These are phyloP conservation scores for Nannochloropsis gaditana DNA, from an alignment of 108 stramenopile genomes.

Conservation along the genomic window DNA sequence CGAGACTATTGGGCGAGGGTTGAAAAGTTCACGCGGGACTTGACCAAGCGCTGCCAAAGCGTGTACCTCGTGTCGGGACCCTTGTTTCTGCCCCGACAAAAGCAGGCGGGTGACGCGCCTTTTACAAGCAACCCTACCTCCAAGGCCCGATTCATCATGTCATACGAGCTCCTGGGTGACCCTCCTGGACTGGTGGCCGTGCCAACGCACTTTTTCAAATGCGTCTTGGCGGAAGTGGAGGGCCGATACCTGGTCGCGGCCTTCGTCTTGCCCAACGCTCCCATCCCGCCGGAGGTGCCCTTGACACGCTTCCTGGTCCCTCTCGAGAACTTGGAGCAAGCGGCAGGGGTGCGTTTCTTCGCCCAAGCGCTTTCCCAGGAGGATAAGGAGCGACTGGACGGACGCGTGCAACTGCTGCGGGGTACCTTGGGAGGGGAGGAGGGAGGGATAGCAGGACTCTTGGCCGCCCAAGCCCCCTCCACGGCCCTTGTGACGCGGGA, in stretches of 20 bases:
- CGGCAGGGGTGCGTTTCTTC: conserved; percentile 37
- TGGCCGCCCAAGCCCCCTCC: background rate
- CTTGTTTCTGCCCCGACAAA: conserved; percentile 27
- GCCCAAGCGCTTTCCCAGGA: background rate
- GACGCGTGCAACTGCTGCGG: background rate
- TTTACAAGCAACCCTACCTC: background rate
- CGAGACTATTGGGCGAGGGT: conserved; percentile 37
- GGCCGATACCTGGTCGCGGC: conserved; percentile 29
- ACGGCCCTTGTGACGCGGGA: background rate
- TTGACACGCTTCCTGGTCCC: conserved; percentile 38
- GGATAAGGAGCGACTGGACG: background rate
- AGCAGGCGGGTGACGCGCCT: background rate
- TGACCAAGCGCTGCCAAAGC: conserved; percentile 25
- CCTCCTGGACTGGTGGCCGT: conserved; percentile 28
- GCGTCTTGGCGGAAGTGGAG: background rate
- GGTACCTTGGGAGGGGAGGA: background rate
- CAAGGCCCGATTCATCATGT: conserved; percentile 24
- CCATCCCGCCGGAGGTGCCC: conserved; percentile 24
- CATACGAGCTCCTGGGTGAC: conserved; percentile 29
- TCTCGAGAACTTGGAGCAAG: conserved; percentile 22
- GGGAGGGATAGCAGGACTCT: background rate
- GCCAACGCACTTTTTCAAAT: conserved; percentile 42
- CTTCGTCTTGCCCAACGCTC: conserved; percentile 37
- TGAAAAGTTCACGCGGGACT: background rate
- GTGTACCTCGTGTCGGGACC: conserved; percentile 43